Evolutionary conservation across 306 rosid species (phyloP).

Genomic region (Luffa aegyptiaca): DNA sequence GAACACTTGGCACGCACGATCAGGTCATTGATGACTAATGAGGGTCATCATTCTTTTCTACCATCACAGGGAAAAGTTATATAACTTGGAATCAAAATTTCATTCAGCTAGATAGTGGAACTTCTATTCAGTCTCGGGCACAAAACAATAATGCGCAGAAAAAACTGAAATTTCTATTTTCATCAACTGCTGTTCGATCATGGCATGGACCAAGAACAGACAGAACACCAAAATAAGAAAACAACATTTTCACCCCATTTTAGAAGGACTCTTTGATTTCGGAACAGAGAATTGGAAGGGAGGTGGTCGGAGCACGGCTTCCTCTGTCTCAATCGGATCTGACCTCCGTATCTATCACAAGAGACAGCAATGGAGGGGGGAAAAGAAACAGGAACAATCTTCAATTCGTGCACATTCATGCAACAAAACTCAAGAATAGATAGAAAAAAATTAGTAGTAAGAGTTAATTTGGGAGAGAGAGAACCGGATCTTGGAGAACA

Average conservation of each 20-base stretch:
- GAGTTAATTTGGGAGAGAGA: neutral
- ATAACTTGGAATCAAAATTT: neutral
- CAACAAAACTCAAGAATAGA: neutral
- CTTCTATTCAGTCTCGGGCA: neutral
- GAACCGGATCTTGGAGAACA: slow-evolving; percentile 77
- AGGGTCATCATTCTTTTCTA: neutral
- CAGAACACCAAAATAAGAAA: neutral
- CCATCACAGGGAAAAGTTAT: neutral
- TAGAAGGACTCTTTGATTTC: neutral
- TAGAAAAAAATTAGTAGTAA: neutral
- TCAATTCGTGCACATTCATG: neutral
- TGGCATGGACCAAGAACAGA: neutral
- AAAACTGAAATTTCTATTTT: neutral
- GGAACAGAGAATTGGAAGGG: slow-evolving; percentile 22
- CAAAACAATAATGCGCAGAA: neutral
- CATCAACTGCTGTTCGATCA: neutral
- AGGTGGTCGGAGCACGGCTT: slow-evolving; percentile 71
- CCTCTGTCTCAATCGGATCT: slow-evolving; percentile 81
- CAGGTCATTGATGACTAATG: neutral
- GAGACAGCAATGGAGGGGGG: neutral
- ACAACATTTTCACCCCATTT: neutral
- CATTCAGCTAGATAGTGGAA: neutral
- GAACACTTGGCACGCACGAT: neutral
- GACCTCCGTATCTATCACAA: slow-evolving; percentile 63
- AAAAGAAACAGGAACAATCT: neutral